Percentiles rank a stretch among this genome's conserved stretches.
phyloP scores from a whole-genome alignment of 768 basidiomycete genomes.

The Hygrocybe punicea region DNA sequence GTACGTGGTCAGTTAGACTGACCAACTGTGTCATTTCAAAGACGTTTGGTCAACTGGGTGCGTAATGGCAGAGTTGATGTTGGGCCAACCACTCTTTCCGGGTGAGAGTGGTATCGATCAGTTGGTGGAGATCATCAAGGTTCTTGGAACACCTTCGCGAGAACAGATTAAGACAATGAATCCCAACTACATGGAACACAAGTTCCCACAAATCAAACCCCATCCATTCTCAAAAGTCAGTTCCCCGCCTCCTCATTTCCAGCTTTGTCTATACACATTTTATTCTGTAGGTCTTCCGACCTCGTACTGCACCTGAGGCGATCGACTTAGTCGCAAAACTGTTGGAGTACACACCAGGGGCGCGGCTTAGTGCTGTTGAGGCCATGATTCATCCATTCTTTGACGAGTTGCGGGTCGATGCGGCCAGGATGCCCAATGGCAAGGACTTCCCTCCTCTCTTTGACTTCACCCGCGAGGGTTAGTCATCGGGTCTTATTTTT shows the following conservation, averaged over 20 bases:
- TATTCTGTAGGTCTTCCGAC: slow-evolving; percentile 84
- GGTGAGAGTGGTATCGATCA: slow-evolving; percentile 99
- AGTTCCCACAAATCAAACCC: slow-evolving; percentile 99
- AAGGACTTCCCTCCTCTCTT: slow-evolving; percentile 94
- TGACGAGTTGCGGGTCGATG: slow-evolving; percentile 88
- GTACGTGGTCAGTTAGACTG: neutral
- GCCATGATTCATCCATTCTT: slow-evolving; percentile 97
- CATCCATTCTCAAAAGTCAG: slow-evolving; percentile 95
- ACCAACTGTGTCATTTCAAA: slow-evolving; percentile 26
- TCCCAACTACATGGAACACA: slow-evolving; percentile 99
- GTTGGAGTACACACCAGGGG: slow-evolving; percentile 96
- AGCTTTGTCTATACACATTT: slow-evolving; percentile 13
- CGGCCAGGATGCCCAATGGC: slow-evolving; percentile 93
- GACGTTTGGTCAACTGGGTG: slow-evolving; percentile 99
- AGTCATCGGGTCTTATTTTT: slow-evolving; percentile 30
- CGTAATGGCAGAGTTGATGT: slow-evolving; percentile 99
- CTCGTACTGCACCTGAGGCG: slow-evolving; percentile 92
- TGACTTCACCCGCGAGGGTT: slow-evolving; percentile 94
- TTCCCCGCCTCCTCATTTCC: slow-evolving; percentile 9
- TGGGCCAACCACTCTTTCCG: slow-evolving; percentile 97
- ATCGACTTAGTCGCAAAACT: slow-evolving; percentile 94
- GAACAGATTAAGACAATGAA: slow-evolving; percentile 99
- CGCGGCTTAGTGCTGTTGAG: slow-evolving; percentile 84
- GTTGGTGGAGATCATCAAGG: slow-evolving; percentile 99
- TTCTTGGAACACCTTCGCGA: slow-evolving; percentile 94